Evolutionary conservation across 768 basidiomycete genomes (phyloP), one percentile per base, ranked within the genome.

Genomic region (Rhodotorula diobovata): DNA sequence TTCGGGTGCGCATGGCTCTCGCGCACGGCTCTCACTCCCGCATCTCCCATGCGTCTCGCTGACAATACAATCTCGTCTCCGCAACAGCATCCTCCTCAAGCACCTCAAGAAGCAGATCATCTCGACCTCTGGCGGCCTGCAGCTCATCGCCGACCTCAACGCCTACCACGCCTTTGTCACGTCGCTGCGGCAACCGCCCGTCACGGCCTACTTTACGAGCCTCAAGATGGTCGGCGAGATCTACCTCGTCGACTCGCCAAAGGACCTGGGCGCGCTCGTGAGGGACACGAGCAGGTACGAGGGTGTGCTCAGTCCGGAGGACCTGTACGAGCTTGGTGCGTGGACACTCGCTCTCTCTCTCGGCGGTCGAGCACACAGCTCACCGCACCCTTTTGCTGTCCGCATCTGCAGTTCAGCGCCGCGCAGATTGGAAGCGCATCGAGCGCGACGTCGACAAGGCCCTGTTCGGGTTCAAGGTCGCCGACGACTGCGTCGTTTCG

Each of bases 91-190:
- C 77, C 80, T 98, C 43, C 93, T 97, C 79, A 93, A 95, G 76
- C 95, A 97, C 76, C 88, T 98, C 80, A 98, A 99, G 79, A 86
- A 93, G 2, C 93, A 97, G 79, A 99, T 98, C 77, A 93, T 98
- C 60, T 97, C 94, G 1, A 84, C 96, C 46, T 87, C 83, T 66
- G 96, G 96, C 25, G 95, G 95, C 0, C 95, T 98, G 81, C 91
- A 93, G 74, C 88, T 97, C 70, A 97, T 99, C 72, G 90, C 94
- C 4, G 96, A 99, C 80, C 82, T 99, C 70, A 99, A 98, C 80
- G 87, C 90, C 8, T 99, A 99, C 80, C 87, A 96, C 80, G 80
- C 85, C 0, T 99, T 99, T 80, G 88, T 98, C 55, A 82, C 88
- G 0, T 89, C 90, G 4, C 85, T 99, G 56, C 93, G 90, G 82